Conservation (phyloP, 768 basidiomycete genomes). For the Lactarius vividus region DNA sequence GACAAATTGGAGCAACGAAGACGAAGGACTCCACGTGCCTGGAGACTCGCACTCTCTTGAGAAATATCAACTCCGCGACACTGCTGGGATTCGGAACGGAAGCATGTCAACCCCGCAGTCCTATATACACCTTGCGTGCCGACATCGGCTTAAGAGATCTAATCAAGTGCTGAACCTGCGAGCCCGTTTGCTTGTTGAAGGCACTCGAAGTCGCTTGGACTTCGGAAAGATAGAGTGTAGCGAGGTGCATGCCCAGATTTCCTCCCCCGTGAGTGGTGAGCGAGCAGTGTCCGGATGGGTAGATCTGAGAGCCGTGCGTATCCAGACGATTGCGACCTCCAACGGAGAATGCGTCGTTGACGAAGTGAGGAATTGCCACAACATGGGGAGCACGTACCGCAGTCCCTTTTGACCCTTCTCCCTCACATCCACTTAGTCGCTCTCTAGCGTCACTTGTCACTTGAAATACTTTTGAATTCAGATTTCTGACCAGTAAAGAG, state of each 20-base stretch:
- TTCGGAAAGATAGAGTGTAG: not conserved
- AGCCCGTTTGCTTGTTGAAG: not conserved
- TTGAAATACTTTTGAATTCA: not conserved
- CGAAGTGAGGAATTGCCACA: not conserved
- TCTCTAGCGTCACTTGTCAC: not conserved
- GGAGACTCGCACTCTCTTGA: not conserved
- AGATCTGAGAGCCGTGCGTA: not conserved
- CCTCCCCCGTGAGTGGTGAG: not conserved
- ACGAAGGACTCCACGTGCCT: slow-evolving; percentile 2
- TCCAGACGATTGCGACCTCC: not conserved
- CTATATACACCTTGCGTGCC: slow-evolving; percentile 3
- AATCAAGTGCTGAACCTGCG: not conserved
- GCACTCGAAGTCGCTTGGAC: not conserved
- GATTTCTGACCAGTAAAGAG: not conserved
- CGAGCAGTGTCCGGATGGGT: not conserved
- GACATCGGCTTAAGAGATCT: slow-evolving; percentile 9
- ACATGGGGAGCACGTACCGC: slow-evolving; percentile 1
- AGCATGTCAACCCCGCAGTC: slow-evolving; percentile 1
- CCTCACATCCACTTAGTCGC: not conserved
- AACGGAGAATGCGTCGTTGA: not conserved
- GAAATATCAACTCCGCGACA: slow-evolving; percentile 26
- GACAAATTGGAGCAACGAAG: not conserved
- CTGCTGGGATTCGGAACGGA: slow-evolving; percentile 18
- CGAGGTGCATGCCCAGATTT: not conserved
- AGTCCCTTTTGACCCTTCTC: not conserved